Evolutionary conservation across 2,329 filamentous ascomycete genomes (phyloP), one percentile per base, ranked within the genome.

Genomic region (Exserohilum turcica): DNA sequence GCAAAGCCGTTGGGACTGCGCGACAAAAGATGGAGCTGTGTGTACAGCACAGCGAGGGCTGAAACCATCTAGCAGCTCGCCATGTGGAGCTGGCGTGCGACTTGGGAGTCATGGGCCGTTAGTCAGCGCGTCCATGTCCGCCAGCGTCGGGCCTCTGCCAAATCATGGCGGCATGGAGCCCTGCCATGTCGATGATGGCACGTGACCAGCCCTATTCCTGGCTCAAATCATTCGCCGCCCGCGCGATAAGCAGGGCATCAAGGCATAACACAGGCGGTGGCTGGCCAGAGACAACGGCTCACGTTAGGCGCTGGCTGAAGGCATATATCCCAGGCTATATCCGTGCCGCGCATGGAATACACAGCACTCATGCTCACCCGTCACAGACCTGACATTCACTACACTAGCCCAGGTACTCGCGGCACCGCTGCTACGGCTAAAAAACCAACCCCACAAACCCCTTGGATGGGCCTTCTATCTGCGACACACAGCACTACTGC

Each of bases 161-260:
- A 31, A 29, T 24, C 51, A 50, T 31, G 31, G 29, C 35, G n/a
- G 16, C 19, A n/a, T 40, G 21, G 33, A 10, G 24, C 15, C 12
- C 37, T 54, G 50, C 50, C 50, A 57, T 42, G 46, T 57, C 38
- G 46, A 47, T 19, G 29, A 36, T 6, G 10, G 18, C 57, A 58
- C 54, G 54, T 62, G 59, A 59, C 48, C n/a, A 43, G 31, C 12
- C 19, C 24, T 18, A 58, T 32, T 24, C 57, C 51, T 40, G 47
- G 51, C 42, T 40, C 40, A 43, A 48, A 59, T 55, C 57, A 24
- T 49, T 59, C 57, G 59, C 57, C 60, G 57, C 57, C 44, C 44
- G 42, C 40, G 35, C 33, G 28, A 42, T 53, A 49, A 50, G 46
- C 55, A 56, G 50, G 43, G 54, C 54, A 57, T 24, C 29, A 36